Conservation (phyloP, 2,329 filamentous ascomycete species). For the Botrytis porri region DNA sequence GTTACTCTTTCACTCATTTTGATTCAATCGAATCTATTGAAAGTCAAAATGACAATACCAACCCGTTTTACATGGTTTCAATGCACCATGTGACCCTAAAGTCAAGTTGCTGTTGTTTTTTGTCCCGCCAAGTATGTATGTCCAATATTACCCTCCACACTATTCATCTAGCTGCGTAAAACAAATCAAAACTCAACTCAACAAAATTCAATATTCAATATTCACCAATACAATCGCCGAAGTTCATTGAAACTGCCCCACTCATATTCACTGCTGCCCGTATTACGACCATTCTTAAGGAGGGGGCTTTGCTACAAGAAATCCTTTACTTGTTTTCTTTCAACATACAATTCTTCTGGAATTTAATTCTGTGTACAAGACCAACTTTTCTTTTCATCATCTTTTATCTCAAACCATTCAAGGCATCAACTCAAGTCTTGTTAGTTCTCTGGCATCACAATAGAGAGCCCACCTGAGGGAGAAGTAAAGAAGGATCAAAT, state of each 20-base stretch:
- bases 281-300: not conserved
- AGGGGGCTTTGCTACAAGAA: not conserved
- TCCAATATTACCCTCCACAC: not conserved
- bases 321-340: not conserved
- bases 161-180: not conserved
- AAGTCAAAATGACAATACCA: not conserved
- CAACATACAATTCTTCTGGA: not conserved
- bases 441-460: not conserved
- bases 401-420: not conserved
- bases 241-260: not conserved
- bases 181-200: not conserved
- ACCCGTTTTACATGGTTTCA: not conserved
- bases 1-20: not conserved
- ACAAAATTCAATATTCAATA: not conserved
- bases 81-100: not conserved
- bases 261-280: not conserved
- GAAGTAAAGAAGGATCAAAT: not conserved
- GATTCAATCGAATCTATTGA: no score
- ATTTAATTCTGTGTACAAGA: not conserved
- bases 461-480: not conserved
- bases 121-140: not conserved
- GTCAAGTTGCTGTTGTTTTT: not conserved
- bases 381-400: not conserved
- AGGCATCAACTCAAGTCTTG: not conserved
- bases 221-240: not conserved